Evolutionary conservation across 805 yeast species (phyloP), one percentile per base, ranked within the genome.

Genomic region (Teunomyces funiuensis): DNA sequence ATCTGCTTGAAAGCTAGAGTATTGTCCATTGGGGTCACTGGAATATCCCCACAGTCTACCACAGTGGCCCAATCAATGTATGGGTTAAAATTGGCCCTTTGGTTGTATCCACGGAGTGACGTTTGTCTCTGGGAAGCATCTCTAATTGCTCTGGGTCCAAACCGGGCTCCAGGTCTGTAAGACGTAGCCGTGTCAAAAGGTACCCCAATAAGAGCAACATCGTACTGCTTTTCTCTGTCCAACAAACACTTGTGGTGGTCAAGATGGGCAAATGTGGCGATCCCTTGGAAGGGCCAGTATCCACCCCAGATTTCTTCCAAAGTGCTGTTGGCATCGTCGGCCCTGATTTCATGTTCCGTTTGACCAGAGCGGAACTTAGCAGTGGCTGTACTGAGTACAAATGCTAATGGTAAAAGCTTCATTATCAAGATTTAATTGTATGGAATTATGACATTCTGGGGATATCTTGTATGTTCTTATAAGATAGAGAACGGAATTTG

Each of bases 151-250:
- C 81, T 63, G 3, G 91, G 95, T 2, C 95, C 95, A 61, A 86
- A 86, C 40, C 95, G 65, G 2, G 95, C 90, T 5, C 95, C 95
- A 0, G 90, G 76, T 38, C 95, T 71, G 59, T 80, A 86, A 0
- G 89, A 75, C 0, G 82, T 82, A 0, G 91, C 91, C 5, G 93
- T 86, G 55, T 86, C 95, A 52, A 86, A 87, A 0, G 95, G 95
- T 1, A 84, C 83, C 4, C 95, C 95, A 42, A 86, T 71, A 10
- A 87, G 49, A 0, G 82, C 95, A 37, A 87, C 74, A 51, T 87
- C 95, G 50, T 73, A 88, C 2, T 65, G 53, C 6, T 58, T 46
- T 4, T 72, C 68, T 31, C 76, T 60, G 29, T 77, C 61, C 2
- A 74, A 36, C 15, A 86, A 69, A 56, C 95, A 87, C 44, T 70